Evolutionary conservation across 345 rosid species (phyloP), one percentile per base, ranked within the genome.

Genomic region (Boechera stricta): DNA sequence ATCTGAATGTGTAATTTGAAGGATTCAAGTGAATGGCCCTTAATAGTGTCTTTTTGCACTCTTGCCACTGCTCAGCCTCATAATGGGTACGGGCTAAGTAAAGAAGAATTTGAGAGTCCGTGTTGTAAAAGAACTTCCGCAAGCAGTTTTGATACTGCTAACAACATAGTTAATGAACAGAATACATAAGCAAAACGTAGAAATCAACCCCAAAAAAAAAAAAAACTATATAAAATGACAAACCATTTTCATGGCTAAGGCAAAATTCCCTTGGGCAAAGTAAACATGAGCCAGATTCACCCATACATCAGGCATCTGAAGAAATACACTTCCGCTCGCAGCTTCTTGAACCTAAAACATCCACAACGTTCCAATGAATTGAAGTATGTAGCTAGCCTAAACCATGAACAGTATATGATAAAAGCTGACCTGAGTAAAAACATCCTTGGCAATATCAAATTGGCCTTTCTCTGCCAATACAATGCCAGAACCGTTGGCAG

Each of bases 11-110:
- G 73, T 92, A 95, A 85, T 95, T 95, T 66, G 98, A 89, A 58
- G 99, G 99, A 74, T 96, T 72, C 80, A 92, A 84, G 77, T 95
- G 99, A 83, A 95, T 95, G 69, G 97, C 98, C 85, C 96, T 89
- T 67, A 90, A 77, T 48, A 95, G 79, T 63, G 96, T 86, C 86
- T 87, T 95, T 86, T 92, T 95, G 97, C 99, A 95, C 64, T 95
- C 99, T 87, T 92, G 99, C 99, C 99, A 95, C 73, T 95, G 96
- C 83, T 95, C 99, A 77, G 99, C 99, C 88, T 95, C 99, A 84
- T 92, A 92, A 84, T 92, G 91, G 48, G 96, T 95, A 67, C 98
- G 94, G 41, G 99, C 99, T 69, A 95, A 65, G 83, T 95, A 92
- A 53, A 95, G 96, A 84, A 88, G 96, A 82, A 89, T 87, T 78